Evolutionary conservation across 2,329 filamentous ascomycete genomes (phyloP), one percentile per base, ranked within the genome.

Genomic region (Acephala macrosclerotiorum): DNA sequence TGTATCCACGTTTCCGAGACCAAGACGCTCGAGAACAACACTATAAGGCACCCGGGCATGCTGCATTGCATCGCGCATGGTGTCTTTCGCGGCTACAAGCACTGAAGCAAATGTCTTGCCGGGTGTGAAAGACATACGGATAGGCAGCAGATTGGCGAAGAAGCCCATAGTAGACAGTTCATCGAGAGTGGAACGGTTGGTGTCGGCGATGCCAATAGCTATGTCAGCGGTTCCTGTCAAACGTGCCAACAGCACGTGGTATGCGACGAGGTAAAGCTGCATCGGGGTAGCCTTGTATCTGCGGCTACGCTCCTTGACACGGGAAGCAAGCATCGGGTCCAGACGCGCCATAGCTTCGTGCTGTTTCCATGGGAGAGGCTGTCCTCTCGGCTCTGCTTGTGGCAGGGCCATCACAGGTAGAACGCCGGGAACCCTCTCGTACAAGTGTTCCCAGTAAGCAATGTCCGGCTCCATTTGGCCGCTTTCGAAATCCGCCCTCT

Each of bases 381-480:
- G 22, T 33, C 29, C 26, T 29, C 26, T 57, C n/a, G 53, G 29
- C 29, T 33, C 29, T 57, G 53, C 53, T 33, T 57, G 53, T 33
- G 53, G 53, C 29, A 57, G 53, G 22, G 53, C 12, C 53, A 57
- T 57, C 7, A 57, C 29, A 11, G 53, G 53, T 33, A 57, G 35
- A 18, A 57, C 53, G 12, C 25, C 22, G 12, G 53, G 53, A n/a
- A 29, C 20, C 25, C n/a, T 57, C n/a, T 14, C n/a, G 53, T 57
- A 35, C 26, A 57, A 33, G 22, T 11, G 14, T 33, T 33, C 12
- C 53, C 53, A 57, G 29, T 33, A 57, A 8, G 53, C 53, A 57
- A 57, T 57, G 53, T 57, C 53, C n/a, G 22, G 12, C 25, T 57
- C 53, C 53, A 57, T 57, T 9, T 33, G 53, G n/a, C 53, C 53